Percentiles rank a stretch among this genome's conserved stretches.
Evolutionary conservation across 331 rosid genomes (phyloP).

Genomic region (Malus hybrid): DNA sequence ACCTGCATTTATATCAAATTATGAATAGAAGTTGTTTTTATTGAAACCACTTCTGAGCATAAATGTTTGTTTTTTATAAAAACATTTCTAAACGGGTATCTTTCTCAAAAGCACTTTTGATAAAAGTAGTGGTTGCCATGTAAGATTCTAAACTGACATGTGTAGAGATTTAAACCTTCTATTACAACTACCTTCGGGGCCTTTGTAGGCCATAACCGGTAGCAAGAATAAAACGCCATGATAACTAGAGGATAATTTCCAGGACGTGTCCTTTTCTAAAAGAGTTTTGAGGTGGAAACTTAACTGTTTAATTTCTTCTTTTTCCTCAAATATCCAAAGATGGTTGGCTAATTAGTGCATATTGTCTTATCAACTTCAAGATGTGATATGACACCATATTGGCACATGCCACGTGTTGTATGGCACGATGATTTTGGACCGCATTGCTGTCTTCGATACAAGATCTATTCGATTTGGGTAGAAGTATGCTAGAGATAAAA

Average conservation of each 20-base stretch:
- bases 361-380: not conserved
- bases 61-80: not conserved
- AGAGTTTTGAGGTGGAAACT: not conserved
- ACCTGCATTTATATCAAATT: too few species aligned
- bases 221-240: not conserved
- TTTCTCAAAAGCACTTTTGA: slow-evolving; percentile 2
- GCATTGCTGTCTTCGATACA: not conserved
- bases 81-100: not conserved
- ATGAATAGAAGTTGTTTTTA: too few species aligned
- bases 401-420: slow-evolving; percentile 10
- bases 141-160: slow-evolving; percentile 25
- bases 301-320: not conserved
- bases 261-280: not conserved
- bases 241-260: not conserved
- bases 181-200: not conserved
- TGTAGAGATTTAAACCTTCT: not conserved
- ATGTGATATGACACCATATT: slow-evolving; percentile 6
- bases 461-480: not conserved
- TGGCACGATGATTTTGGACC: not conserved
- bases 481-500: not conserved
- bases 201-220: not conserved
- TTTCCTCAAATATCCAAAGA: not conserved
- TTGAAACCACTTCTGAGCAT: too few species aligned
- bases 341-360: not conserved
- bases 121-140: slow-evolving; percentile 34